These are phyloP conservation scores for Magnaporthiopsis poae DNA, from an alignment of 2,329 filamentous ascomycete species.

Conservation along the genomic window DNA sequence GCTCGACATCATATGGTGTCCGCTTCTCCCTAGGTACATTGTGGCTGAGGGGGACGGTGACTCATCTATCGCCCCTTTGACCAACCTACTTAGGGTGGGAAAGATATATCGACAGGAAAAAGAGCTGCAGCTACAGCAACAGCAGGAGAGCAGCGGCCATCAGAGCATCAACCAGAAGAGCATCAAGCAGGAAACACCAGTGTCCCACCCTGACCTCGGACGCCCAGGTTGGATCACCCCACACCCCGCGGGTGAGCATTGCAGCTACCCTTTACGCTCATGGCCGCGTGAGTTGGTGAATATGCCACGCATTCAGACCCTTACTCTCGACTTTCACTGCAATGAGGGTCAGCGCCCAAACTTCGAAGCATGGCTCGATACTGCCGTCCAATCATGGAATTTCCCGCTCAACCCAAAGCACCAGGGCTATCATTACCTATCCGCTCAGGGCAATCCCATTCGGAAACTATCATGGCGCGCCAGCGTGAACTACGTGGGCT, in stretches of 20 bases:
- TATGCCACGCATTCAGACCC: constrained; percentile 2
- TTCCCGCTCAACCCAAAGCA: constrained; percentile 6
- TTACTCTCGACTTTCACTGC: constrained; percentile 5
- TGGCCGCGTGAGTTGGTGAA: constrained; percentile 6
- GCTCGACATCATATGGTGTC: neutral
- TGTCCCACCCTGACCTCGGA: neutral
- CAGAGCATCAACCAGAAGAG: no score
- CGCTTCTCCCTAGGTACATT: neutral
- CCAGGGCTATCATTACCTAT: constrained; percentile 2
- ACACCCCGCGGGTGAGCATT: neutral
- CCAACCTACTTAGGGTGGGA: neutral
- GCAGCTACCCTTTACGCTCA: constrained; percentile 3
- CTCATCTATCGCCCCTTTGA: neutral
- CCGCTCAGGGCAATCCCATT: constrained; percentile 3
- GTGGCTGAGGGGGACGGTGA: no score
- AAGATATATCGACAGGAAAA: neutral
- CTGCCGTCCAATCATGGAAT: neutral
- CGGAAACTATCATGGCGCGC: constrained; percentile 4
- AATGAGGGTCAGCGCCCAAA: neutral
- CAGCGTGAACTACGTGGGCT: neutral
- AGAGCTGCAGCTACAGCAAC: neutral
- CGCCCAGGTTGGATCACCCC: constrained; percentile 3
- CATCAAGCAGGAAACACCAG: neutral
- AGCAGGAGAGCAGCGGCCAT: neutral
- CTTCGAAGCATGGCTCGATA: neutral